A percentile compares a stretch with the other conserved stretches of the same genome.
Conservation (phyloP, 495 filamentous ascomycete species). For the Physcia stellaris region DNA sequence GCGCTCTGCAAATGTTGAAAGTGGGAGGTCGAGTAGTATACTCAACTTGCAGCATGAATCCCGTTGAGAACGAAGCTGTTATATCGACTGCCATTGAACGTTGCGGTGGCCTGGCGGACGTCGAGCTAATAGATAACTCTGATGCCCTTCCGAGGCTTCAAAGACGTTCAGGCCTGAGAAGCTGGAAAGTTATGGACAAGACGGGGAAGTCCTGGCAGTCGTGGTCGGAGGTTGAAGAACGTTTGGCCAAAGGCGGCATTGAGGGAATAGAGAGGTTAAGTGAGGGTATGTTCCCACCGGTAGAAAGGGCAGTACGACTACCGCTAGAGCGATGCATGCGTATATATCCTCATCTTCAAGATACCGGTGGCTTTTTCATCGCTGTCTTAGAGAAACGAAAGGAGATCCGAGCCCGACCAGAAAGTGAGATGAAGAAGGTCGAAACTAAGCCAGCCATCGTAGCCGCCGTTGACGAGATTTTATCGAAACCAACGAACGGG, state of each 20-base stretch:
- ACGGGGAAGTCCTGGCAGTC: constrained; percentile 57
- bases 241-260: constrained; percentile 39
- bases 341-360: constrained; percentile 86
- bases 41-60: constrained; percentile 97
- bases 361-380: constrained; percentile 97
- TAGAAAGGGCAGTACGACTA: constrained; percentile 31
- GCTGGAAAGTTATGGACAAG: constrained; percentile 85
- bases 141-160: constrained; percentile 63
- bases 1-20: constrained; percentile 92
- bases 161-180: constrained; percentile 52
- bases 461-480: constrained; percentile 40
- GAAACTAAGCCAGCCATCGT: constrained; percentile 36
- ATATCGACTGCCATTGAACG: constrained; percentile 72
- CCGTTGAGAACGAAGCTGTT: constrained; percentile 94
- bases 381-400: constrained; percentile 78
- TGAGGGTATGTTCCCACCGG: constrained; percentile 72
- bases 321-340: constrained; percentile 82
- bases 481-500: constrained; percentile 30
- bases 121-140: constrained; percentile 70
- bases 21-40: constrained; percentile 89
- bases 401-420: constrained; percentile 76
- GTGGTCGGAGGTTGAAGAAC: constrained; percentile 62
- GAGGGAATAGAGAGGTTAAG: constrained; percentile 49
- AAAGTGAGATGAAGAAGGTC: constrained; percentile 44
- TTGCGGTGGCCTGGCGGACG: constrained; percentile 72